Evolutionary conservation across 371 early-diverging fungal genomes (phyloP), one percentile per base, ranked within the genome.

Genomic region (Catenaria anguillulae): DNA sequence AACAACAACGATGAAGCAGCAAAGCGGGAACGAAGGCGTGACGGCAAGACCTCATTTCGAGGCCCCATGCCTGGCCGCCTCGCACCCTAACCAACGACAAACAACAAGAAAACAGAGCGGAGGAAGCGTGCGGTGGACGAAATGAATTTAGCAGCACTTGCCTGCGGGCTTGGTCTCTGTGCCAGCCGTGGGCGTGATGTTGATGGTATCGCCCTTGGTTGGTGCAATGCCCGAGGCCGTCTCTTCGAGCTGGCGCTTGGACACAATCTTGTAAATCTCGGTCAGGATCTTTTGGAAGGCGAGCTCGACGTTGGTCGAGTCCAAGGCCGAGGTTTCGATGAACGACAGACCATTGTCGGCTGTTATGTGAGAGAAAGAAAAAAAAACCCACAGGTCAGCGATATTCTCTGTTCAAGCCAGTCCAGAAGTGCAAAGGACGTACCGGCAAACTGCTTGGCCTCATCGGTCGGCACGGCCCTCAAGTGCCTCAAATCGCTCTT

Each of bases 401-500:
- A n/a, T n/a, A n/a, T n/a, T n/a, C n/a, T n/a, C n/a, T n/a, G n/a
- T n/a, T n/a, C n/a, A n/a, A n/a, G n/a, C n/a, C n/a, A 59, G 15
- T 45, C 17, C 60, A 59, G 61, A 26, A 55, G 60, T n/a, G 31
- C n/a, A 45, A 45, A 66, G 65, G 54, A 66, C 68, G 66, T 81
- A 90, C 92, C 79, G 24, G 99, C 97, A 80, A 91, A 93, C 64
- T 89, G 86, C 76, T 92, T 90, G 33, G 95, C 99, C 68, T 95
- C 93, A 33, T 94, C 95, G 4, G 93, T 93, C 1, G 93, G 87
- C 17, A 99, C 98, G 31, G 94, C 93, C 58, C 98, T 81, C 66
- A 97, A 71, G 67, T 92, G 91, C 68, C 90, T 78, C 77, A 98
- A 77, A 87, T 99, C 99, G 66, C 87, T 89, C 87, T 99, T 99